Evolutionary conservation across 768 basidiomycete species (phyloP), one percentile per base, ranked within the genome.

Genomic region (Russula vinacea): DNA sequence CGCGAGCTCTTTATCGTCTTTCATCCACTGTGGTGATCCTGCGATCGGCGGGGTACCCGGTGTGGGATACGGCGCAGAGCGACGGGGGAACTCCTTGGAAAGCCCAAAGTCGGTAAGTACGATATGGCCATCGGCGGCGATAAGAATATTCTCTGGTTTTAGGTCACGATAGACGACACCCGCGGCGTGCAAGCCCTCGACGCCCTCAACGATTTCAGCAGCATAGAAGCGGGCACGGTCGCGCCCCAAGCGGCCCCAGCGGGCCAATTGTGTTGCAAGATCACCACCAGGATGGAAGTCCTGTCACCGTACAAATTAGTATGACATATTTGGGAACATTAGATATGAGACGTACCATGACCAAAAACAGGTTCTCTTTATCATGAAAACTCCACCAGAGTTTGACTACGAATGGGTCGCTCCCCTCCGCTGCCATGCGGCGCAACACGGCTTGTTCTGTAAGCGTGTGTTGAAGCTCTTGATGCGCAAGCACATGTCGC

Each of bases 371-470:
- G 73, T 97, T 96, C 74, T 98, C 94, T 77, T 91, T 90, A 77
- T 98, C 95, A 76, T 98, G 95, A 78, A 98, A 99, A 76, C 90
- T 90, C 89, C 92, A 95, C 86, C 93, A 92, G 19, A 99, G 83
- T 74, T 89, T 92, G 65, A 98, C 93, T 58, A 98, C 91, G 74
- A 98, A 99, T 13, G 94, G 94, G 73, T 98, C 94, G 70, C 84
- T 82, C 62, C 86, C 84, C 70, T 89, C 86, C 5, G 92, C 91
- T 1, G 94, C 90, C 89, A 98, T 95, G 49, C 92, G 82, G 76
- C 92, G 94, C 72, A 99, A 77, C 37, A 99, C 96, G 8, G 91
- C 88, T 75, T 98, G 94, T 76, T 99, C 97, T 3, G 95, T 96
- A 66, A 97, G 80, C 3, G 96, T 98, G 76, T 98, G 97, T 71